phyloP scores from a whole-genome alignment of 2,329 filamentous ascomycete species.

The Aspergillus ochraceoroseus region DNA sequence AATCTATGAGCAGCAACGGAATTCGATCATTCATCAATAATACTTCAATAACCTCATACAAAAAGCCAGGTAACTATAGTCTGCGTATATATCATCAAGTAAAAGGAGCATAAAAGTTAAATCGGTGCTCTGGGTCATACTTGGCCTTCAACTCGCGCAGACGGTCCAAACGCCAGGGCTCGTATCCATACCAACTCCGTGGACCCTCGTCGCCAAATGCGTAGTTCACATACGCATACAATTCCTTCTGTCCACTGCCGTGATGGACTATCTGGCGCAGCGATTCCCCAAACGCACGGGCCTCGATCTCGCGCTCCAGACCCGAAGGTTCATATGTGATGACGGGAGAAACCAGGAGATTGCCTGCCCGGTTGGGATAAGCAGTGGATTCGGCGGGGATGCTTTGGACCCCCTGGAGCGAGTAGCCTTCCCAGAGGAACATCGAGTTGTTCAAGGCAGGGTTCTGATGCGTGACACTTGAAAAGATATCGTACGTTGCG shows the following conservation, averaged over 20 bases:
- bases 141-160: too few relatives aligned
- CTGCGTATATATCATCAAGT: too few relatives aligned
- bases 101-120: too few relatives aligned
- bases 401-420: background rate
- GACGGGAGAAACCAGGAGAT: background rate
- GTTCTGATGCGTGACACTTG: background rate
- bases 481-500: background rate
- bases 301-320: too few relatives aligned
- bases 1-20: too few relatives aligned
- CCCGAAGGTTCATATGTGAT: background rate
- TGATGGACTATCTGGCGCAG: background rate
- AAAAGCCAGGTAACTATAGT: too few relatives aligned
- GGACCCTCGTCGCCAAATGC: slow-evolving; percentile 1
- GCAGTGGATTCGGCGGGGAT: background rate
- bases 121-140: too few relatives aligned
- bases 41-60: too few relatives aligned
- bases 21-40: too few relatives aligned
- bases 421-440: background rate
- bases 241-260: background rate
- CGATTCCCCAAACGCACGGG: too few relatives aligned
- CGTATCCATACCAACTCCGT: slow-evolving; percentile 3
- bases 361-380: background rate
- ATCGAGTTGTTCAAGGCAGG: background rate
- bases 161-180: slow-evolving; percentile 1
- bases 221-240: slow-evolving; percentile 3